These are phyloP conservation scores for Rhodotorula sp. DNA, from an alignment of 1,284 basidiomycete species.

Conservation along the genomic window DNA sequence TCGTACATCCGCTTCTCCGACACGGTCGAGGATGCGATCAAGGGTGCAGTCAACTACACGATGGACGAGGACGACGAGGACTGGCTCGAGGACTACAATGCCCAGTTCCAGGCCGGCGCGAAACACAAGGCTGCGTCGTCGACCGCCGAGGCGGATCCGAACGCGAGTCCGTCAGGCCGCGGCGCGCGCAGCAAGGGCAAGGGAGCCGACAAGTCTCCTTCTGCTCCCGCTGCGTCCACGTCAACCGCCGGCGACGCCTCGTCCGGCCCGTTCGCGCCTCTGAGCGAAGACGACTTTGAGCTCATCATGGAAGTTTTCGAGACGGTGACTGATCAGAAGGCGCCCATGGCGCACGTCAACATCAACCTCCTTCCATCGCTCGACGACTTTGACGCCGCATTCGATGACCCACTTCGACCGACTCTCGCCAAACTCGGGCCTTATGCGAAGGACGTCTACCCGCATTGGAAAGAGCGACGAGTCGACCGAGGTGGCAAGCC, in stretches of 20 bases:
- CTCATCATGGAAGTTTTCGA: constrained; percentile 94
- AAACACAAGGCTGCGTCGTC: background rate
- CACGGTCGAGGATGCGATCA: constrained; percentile 78
- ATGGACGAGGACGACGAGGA: constrained; percentile 96
- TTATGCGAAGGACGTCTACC: constrained; percentile 68
- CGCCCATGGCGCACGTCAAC: constrained; percentile 82
- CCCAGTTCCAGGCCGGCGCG: constrained; percentile 15
- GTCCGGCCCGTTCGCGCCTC: constrained; percentile 53
- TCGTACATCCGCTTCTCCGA: constrained; percentile 82
- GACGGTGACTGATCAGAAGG: constrained; percentile 80
- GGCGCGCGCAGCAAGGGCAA: background rate
- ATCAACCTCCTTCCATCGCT: constrained; percentile 65
- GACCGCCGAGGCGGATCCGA: background rate
- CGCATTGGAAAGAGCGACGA: constrained; percentile 77
- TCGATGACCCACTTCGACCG: constrained; percentile 24
- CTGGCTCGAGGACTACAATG: constrained; percentile 88
- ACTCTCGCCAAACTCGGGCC: constrained; percentile 49
- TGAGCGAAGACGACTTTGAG: constrained; percentile 90
- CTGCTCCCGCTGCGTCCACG: background rate
- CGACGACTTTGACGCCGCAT: constrained; percentile 65
- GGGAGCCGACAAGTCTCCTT: constrained; percentile 41
- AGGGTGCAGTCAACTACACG: constrained; percentile 70
- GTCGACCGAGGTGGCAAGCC: constrained; percentile 69
- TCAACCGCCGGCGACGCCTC: constrained; percentile 43
- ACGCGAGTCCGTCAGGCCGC: background rate